Base-by-base conservation (phyloP, 2,329 filamentous ascomycete species). In the Cytospora piceae region DNA sequence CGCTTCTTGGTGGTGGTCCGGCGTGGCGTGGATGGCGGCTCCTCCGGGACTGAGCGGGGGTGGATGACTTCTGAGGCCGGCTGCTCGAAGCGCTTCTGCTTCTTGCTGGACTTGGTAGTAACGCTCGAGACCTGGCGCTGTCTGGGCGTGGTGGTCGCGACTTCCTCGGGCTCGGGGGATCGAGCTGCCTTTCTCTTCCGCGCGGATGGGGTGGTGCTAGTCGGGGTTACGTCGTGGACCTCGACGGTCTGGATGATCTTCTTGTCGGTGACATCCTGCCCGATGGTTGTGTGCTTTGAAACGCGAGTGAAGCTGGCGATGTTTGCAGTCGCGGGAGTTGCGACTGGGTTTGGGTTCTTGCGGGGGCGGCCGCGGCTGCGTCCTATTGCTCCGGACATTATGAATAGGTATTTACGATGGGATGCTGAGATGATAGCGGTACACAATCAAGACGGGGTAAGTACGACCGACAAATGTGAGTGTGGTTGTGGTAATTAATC, bases 251-350 rank as follows among this genome's bases (percentile, higher is more conserved):
- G 80, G 39, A 71, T 49, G 15, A 75, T 69, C n/a, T 70, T 67
- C 58, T 74, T 72, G 57, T 73, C 68, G 32, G 71, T 67, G 37
- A 64, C 27, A 37, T 73, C 69, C 56, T 75, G 76, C 60, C 68
- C 70, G 14, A 69, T 63, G 9, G 34, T 20, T 24, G 74, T 70
- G 27, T 72, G 71, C 74, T 85, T 85, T 39, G 82, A 83, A 57
- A 84, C 74, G 61, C 81, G 82, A 55, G 78, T 71, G 71, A 83
- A 85, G 71, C 69, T 77, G 74, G 72, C 76, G 63, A 85, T 83
- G 69, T 49, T 72, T 11, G 75, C 51, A 59, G 58, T 42, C 37
- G 60, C 51, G 11, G 59, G 2, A 5, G 49, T 31, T 24, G 22
- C 63, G 34, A 22, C 42, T 15, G n/a, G 51, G 27, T 15, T 58